These are phyloP conservation scores for Vitis riparia DNA, from an alignment of 164 flowering plant species.

Conservation along the genomic window DNA sequence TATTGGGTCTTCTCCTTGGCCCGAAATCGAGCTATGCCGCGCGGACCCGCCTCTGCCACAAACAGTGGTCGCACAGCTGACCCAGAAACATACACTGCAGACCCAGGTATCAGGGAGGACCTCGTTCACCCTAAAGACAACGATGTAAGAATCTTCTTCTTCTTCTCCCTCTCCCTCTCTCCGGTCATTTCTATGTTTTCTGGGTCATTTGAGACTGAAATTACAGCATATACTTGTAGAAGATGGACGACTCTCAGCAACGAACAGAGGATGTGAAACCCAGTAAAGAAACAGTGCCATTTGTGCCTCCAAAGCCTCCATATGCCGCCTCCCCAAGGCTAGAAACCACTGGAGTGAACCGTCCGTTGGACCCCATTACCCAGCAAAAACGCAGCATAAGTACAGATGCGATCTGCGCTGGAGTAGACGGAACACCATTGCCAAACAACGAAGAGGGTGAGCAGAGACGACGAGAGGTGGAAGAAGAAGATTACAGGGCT, in stretches of 20 bases:
- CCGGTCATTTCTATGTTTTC: too few relatives aligned
- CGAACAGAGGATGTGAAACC: constrained; percentile 1
- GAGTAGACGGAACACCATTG: constrained; percentile 41
- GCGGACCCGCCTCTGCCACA: constrained; percentile 1
- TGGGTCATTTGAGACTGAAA: neutral
- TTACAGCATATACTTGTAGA: constrained; percentile 4
- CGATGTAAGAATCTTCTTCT: neutral
- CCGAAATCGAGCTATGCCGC: neutral
- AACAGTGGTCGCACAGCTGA: constrained; percentile 32
- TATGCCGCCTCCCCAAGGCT: constrained; percentile 26
- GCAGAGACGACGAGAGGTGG: constrained; percentile 6
- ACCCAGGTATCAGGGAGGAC: too few relatives aligned
- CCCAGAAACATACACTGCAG: constrained; percentile 7
- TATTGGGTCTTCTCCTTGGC: neutral
- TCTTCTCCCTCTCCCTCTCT: too few relatives aligned
- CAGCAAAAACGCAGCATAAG: constrained; percentile 29
- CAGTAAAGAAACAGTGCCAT: constrained; percentile 11
- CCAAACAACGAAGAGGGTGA: constrained; percentile 19
- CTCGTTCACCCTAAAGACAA: constrained; percentile 10
- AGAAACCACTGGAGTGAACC: constrained; percentile 29
- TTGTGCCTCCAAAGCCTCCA: constrained; percentile 24
- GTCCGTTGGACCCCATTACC: constrained; percentile 16
- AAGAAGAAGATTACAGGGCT: constrained; percentile 35
- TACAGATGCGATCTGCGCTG: constrained; percentile 26
- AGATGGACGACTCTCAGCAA: neutral